These are phyloP conservation scores for Talaromyces amestolkiae DNA, from an alignment of 2,329 filamentous ascomycete species.

Conservation along the genomic window DNA sequence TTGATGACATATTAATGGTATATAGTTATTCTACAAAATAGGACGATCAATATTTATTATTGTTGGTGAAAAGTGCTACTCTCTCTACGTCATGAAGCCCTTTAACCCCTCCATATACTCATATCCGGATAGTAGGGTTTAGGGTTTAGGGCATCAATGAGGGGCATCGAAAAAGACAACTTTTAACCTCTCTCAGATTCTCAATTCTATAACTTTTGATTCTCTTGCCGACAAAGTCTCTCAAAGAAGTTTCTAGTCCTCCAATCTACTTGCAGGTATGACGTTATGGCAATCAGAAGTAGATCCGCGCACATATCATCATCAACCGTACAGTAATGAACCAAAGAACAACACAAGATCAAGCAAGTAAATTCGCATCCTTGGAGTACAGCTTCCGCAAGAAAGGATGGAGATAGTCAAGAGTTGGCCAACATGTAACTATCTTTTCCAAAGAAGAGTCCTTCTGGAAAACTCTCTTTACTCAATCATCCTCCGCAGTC, in stretches of 20 bases:
- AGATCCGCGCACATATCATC: neutral
- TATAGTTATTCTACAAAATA: neutral
- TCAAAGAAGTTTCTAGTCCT: neutral
- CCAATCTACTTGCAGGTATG: neutral
- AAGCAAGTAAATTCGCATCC: neutral
- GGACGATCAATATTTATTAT: neutral
- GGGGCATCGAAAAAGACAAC: neutral
- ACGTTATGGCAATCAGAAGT: neutral
- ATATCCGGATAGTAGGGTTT: conserved; percentile 8
- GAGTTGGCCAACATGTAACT: neutral
- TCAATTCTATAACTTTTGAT: neutral
- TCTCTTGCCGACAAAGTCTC: neutral
- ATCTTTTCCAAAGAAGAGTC: neutral
- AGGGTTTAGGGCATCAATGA: conserved; percentile 35
- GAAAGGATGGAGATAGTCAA: neutral
- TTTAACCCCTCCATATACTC: conserved; percentile 6
- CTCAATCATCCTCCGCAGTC: neutral
- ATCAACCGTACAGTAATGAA: neutral
- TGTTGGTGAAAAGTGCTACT: neutral
- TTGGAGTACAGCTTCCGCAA: neutral
- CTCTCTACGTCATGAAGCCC: neutral
- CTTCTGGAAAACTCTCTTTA: neutral
- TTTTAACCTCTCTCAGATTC: neutral
- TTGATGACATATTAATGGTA: neutral
- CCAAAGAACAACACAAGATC: neutral